A percentile compares a stretch with the other conserved stretches of the same genome.
Evolutionary conservation across 768 basidiomycete genomes (phyloP).

Genomic region (Rhizopogon rudus): DNA sequence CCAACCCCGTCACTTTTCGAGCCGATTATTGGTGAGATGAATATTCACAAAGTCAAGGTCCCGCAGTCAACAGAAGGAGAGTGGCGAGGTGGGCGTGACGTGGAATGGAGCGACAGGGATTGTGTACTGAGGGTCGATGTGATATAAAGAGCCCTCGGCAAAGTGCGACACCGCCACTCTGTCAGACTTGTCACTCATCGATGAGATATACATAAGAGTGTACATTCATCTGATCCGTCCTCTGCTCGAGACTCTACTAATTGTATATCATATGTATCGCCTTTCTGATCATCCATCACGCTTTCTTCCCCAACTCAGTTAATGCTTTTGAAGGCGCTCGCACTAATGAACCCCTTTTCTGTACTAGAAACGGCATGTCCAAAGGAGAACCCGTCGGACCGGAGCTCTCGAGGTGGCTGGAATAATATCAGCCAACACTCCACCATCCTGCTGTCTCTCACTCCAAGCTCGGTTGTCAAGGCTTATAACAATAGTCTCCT

Average conservation of each 20-base stretch:
- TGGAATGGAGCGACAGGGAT: constrained; percentile 3
- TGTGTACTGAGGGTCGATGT: not conserved
- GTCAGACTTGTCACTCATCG: not conserved
- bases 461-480: constrained; percentile 9
- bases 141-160: constrained; percentile 9
- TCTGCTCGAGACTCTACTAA: not conserved
- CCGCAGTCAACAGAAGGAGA: constrained; percentile 14
- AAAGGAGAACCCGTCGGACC: constrained; percentile 11
- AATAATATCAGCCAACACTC: constrained; percentile 4
- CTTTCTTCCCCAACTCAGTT: not conserved
- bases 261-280: no score
- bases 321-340: not conserved
- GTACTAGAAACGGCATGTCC: constrained; percentile 8
- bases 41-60: constrained; percentile 6
- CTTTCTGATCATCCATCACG: no score
- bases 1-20: constrained; percentile 2
- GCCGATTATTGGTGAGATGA: constrained; percentile 6
- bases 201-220: not conserved
- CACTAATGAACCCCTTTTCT: not conserved
- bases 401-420: constrained; percentile 1
- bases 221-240: not conserved
- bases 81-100: constrained; percentile 1
- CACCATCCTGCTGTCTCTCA: constrained; percentile 7
- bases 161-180: constrained; percentile 10
- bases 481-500: constrained; percentile 9